Evolutionary conservation across 2,329 filamentous ascomycete genomes (phyloP), one percentile per base, ranked within the genome.

Genomic region (Nigrograna mackinnonii): DNA sequence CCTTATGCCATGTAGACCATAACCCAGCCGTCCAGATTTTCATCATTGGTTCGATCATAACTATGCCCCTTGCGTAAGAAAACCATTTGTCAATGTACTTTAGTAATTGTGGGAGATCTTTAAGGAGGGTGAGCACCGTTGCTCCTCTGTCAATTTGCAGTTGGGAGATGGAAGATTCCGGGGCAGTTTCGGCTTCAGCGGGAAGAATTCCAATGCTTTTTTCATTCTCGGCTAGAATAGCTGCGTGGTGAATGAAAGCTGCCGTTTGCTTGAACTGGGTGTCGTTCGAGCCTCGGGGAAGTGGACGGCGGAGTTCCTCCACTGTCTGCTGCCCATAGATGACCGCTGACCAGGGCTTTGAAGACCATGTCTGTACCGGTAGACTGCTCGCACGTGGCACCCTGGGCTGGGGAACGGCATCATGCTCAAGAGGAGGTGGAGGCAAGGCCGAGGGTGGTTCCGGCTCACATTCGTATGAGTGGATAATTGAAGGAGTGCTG

Each of bases 31-130:
- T 49, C 44, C 56, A 66, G 4, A 62, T 57, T 35, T 59, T 62
- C 16, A 65, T 47, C 53, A 68, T 65, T 0, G 64, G 62, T 40
- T 60, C 63, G 31, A 66, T 61, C 12, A 67, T 43, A n/a, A 67
- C 49, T n/a, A 65, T 49, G 0, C 64, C 64, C 21, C 55, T 48
- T 3, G 53, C 55, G 14, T 62, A 57, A 3, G 55, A 58, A 34
- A 65, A 67, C 50, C 54, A 59, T 34, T 62, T 58, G n/a, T 64
- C 53, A 32, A 67, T 57, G 28, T 66, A 68, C 26, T 53, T 57
- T 13, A 58, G 51, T 16, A 59, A 55, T 6, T 48, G 42, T 2
- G 54, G 46, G 6, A 64, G 37, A 19, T 66, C 56, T 32, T 52
- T 58, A 2, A 68, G 41, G 4, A 66, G 41, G 1, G 45, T 41